These are phyloP conservation scores for Solanum pennellii DNA, from an alignment of 257 asterid species.

Conservation along the genomic window DNA sequence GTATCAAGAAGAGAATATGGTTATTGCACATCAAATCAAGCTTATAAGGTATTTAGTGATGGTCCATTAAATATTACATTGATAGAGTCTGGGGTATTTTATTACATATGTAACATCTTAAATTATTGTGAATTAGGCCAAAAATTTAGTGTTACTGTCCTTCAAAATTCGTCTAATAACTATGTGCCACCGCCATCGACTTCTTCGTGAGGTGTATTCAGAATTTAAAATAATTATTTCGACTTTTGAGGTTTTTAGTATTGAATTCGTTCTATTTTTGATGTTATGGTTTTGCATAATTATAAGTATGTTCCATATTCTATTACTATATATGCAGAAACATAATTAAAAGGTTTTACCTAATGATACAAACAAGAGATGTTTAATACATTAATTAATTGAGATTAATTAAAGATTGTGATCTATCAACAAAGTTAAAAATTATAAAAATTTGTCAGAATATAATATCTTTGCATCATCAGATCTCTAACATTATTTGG, in stretches of 20 bases:
- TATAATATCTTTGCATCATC: neutral
- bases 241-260: neutral
- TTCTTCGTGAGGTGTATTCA: neutral
- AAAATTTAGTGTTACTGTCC: constrained; percentile 31
- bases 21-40: constrained; percentile 31
- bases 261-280: neutral
- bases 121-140: constrained; percentile 50
- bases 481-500: neutral
- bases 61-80: constrained; percentile 33
- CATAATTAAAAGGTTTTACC: neutral
- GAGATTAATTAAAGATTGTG: neutral
- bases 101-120: constrained; percentile 43
- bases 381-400: neutral
- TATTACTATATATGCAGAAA: neutral
- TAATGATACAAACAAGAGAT: neutral
- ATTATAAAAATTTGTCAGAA: neutral
- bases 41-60: constrained; percentile 26
- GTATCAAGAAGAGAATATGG: constrained; percentile 45
- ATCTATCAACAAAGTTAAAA: neutral
- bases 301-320: neutral
- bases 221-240: neutral
- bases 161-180: neutral
- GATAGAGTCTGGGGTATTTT: constrained; percentile 30
- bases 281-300: neutral
- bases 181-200: neutral